Conservation (phyloP, 1,284 basidiomycete genomes). For the Ustilago sp. region DNA sequence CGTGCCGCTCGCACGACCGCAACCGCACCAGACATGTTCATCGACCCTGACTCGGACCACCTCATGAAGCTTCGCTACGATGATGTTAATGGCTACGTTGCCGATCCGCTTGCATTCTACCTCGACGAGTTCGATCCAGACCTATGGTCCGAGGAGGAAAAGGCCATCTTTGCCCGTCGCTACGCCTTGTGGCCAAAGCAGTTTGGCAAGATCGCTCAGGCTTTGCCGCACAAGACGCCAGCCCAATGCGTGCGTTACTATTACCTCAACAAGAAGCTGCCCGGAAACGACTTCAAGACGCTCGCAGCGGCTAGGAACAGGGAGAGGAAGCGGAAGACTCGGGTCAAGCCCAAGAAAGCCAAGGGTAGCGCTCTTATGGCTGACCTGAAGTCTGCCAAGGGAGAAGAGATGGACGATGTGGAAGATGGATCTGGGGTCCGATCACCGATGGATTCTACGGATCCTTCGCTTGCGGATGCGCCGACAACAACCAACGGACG, state of each 20-base stretch:
- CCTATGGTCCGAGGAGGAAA: conserved; percentile 86
- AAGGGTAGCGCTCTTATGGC: conserved; percentile 69
- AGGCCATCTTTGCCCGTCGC: conserved; percentile 81
- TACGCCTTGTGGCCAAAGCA: conserved; percentile 91
- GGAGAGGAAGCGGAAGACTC: conserved; percentile 66
- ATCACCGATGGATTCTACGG: conserved; percentile 39
- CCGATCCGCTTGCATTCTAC: conserved; percentile 79
- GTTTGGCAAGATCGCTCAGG: conserved; percentile 86
- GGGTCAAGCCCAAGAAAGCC: conserved; percentile 67
- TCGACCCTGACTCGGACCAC: conserved; percentile 74
- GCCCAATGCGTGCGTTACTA: conserved; percentile 93
- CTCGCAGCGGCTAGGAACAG: conserved; percentile 62
- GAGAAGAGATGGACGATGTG: conserved; percentile 65
- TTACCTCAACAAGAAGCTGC: conserved; percentile 88
- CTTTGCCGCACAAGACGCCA: conserved; percentile 84
- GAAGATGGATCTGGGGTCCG: conserved; percentile 47
- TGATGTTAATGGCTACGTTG: conserved; percentile 84
- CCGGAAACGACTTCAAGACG: conserved; percentile 66
- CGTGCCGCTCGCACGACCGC: conserved; percentile 90
- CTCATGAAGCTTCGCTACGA: conserved; percentile 77
- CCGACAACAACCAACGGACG: conserved; percentile 20
- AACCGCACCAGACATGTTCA: conserved; percentile 89
- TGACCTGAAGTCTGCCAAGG: conserved; percentile 64
- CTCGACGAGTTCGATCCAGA: conserved; percentile 64
- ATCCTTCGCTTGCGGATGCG: conserved; percentile 16